These are phyloP conservation scores for Phytopythium sindhum DNA, from an alignment of 352 stramenopile species.

Conservation along the genomic window DNA sequence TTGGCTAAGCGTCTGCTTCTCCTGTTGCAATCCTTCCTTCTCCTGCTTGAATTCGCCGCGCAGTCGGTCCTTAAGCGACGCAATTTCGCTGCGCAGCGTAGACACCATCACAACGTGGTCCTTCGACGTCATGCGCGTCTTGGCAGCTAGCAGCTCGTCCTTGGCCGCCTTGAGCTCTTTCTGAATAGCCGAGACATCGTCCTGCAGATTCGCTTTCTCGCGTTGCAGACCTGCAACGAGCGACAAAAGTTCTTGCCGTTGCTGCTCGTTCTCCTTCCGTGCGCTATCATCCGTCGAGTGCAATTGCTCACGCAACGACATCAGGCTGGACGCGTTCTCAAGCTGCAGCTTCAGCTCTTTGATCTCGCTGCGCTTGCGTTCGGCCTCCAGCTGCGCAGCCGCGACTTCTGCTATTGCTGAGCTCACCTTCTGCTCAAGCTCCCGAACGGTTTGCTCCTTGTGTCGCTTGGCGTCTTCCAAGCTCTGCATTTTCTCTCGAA, in stretches of 20 bases:
- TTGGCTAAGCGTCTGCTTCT: slow-evolving; percentile 36
- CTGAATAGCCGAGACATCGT: slow-evolving; percentile 18
- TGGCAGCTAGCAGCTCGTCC: slow-evolving; percentile 31
- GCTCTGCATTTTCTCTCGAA: slow-evolving; percentile 25
- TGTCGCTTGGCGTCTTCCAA: background rate
- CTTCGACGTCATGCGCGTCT: slow-evolving; percentile 38
- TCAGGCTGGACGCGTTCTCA: slow-evolving; percentile 31
- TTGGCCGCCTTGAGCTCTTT: slow-evolving; percentile 23
- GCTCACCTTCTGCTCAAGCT: slow-evolving; percentile 39
- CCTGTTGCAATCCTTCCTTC: slow-evolving; percentile 35
- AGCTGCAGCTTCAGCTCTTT: slow-evolving; percentile 54
- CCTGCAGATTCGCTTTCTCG: slow-evolving; percentile 33
- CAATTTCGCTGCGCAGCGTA: slow-evolving; percentile 59
- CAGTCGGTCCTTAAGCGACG: slow-evolving; percentile 53
- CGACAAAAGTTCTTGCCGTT: slow-evolving; percentile 39
- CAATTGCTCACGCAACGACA: slow-evolving; percentile 46
- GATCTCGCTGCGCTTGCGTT: slow-evolving; percentile 42
- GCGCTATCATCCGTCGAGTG: slow-evolving; percentile 41
- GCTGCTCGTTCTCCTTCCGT: slow-evolving; percentile 36
- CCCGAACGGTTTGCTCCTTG: slow-evolving; percentile 24
- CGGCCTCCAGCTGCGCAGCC: slow-evolving; percentile 28
- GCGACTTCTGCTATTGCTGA: slow-evolving; percentile 16
- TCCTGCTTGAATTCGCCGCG: slow-evolving; percentile 64
- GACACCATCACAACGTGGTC: slow-evolving; percentile 54
- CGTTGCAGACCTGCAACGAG: slow-evolving; percentile 39